Conservation (phyloP, 2,329 filamentous ascomycete genomes). For the Madurella fahalii region DNA sequence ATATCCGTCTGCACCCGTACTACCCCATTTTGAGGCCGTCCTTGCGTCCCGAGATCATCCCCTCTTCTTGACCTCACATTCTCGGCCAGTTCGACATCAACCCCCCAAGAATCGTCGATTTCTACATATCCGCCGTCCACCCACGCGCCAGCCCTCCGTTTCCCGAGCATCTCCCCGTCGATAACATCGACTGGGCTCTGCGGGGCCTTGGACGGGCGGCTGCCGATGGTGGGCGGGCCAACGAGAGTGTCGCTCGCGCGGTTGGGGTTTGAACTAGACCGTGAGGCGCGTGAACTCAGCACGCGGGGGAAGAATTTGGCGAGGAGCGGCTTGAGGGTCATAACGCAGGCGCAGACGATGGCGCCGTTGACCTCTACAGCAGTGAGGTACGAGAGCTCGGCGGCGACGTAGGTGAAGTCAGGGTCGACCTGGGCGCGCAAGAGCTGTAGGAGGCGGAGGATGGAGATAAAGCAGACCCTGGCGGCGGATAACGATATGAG, state of each 20-base stretch:
- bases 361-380: constrained; percentile 33
- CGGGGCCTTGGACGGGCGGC: constrained; percentile 5
- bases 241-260: not conserved
- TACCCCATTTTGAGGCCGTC: not conserved
- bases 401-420: constrained; percentile 29
- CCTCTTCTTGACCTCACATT: not conserved
- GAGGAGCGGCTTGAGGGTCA: constrained; percentile 35
- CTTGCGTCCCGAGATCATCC: not conserved
- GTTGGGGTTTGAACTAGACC: not conserved
- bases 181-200: not conserved
- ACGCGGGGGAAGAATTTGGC: constrained; percentile 27
- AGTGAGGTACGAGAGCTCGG: constrained; percentile 32
- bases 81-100: constrained; percentile 15
- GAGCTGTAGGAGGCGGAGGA: constrained; percentile 29
- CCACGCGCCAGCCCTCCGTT: constrained; percentile 3
- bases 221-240: constrained; percentile 16
- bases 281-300: constrained; percentile 1
- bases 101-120: constrained; percentile 11
- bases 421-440: constrained; percentile 17
- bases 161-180: constrained; percentile 4
- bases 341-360: constrained; percentile 34
- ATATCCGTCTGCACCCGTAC: constrained; percentile 4
- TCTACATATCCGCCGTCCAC: constrained; percentile 10
- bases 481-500: not conserved
- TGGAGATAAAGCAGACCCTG: constrained; percentile 34